Evolutionary conservation across 139 green algal species (phyloP), one percentile per base, ranked within the genome.

Genomic region (Yamagishiella unicocca): DNA sequence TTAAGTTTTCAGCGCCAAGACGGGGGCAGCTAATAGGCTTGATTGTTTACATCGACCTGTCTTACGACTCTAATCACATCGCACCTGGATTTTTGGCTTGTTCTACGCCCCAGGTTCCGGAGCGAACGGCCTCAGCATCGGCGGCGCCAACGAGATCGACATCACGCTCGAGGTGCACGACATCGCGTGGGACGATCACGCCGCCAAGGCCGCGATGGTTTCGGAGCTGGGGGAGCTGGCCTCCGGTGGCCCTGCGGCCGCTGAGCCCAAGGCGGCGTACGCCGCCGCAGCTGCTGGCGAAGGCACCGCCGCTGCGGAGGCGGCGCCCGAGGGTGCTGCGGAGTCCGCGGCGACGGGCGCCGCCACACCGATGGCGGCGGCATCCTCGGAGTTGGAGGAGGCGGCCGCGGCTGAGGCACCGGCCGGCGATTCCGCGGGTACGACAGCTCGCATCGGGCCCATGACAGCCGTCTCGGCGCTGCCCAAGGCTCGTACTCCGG

Each of bases 131-230:
- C 92, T 97, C n/a, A 90, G 78, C 78, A 89, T 98, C 37, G 80
- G 90, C 27, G 86, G 89, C 83, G 95, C 85, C 90, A 97, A 97
- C 86, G 95, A 96, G 80, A 90, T 98, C 24, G 96, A 98, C 85
- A 88, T 98, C 14, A 95, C 90, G 84, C 64, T 98, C 73, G 92
- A 96, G 90, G 77, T 92, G 24, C 75, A 50, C 19, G 91, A 68
- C 37, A 35, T 54, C 43, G 74, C 4, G 2, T 78, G 45, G 46
- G 74, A 89, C 61, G 68, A 83, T 55, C 61, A 88, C 38, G 67
- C 85, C 53, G 82, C 37, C 58, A 93, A 95, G 85, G 84, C 61
- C 4, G 93, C 91, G 46, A 70, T 96, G 43, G 91, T 97, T 7
- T 87, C 91, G 71, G 68, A 92, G 82, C 84, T 97, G 67, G 95